Conservation (phyloP, 75 land plant species). For the Pinus albicaulis region DNA sequence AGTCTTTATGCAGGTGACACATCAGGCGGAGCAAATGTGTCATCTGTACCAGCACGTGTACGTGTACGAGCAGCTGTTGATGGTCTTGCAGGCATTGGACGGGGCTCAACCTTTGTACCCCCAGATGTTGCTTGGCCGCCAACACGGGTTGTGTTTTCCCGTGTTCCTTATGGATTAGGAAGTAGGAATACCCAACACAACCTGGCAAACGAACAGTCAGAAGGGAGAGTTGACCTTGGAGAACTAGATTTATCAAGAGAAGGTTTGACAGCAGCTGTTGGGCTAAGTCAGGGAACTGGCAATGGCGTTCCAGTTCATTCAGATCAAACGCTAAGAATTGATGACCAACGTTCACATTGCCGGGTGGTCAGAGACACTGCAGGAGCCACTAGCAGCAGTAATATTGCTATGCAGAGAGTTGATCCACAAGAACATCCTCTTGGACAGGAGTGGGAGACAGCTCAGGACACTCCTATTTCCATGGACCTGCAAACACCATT, state of each 20-base stretch:
- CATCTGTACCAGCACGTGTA: conserved; percentile 66
- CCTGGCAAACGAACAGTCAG: conserved; percentile 69
- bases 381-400: conserved; percentile 23
- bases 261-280: conserved; percentile 80
- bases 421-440: conserved; percentile 47
- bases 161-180: conserved; percentile 79
- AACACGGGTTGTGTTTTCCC: conserved; percentile 78
- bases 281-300: conserved; percentile 66
- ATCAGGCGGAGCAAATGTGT: conserved; percentile 43
- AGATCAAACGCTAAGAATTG: conserved; percentile 51
- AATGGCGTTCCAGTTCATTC: conserved; percentile 26
- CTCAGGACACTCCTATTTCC: conserved; percentile 55
- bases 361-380: conserved; percentile 26
- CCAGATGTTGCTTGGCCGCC: conserved; percentile 76
- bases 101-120: conserved; percentile 65
- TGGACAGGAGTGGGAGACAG: conserved; percentile 70
- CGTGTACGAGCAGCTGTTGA: conserved; percentile 83
- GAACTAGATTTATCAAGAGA: conserved; percentile 71
- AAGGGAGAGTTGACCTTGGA: conserved; percentile 58
- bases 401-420: conserved; percentile 37
- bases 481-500: conserved; percentile 88
- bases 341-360: conserved; percentile 39
- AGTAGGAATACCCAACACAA: conserved; percentile 64
- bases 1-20: conserved; percentile 48
- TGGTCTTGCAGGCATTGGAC: conserved; percentile 96